Base-by-base conservation (phyloP, 805 yeast genomes). In the Myxozyma neotropica region DNA sequence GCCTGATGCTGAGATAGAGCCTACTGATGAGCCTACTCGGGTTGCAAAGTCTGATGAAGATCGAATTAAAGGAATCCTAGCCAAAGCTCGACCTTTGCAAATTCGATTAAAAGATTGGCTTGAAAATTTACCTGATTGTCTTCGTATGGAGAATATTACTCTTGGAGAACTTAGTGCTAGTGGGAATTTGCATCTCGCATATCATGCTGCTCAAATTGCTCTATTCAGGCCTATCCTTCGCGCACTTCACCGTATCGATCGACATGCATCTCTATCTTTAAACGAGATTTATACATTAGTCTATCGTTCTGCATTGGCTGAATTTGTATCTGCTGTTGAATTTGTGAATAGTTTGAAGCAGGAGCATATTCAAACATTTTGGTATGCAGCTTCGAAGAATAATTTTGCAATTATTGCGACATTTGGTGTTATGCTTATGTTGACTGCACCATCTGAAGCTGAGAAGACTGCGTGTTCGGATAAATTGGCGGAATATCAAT, bases 91-190 rank as follows among this genome's bases (percentile, higher is more conserved):
- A 46, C 59, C 59, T 1, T 49, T 68, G 19, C 70, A 67, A 43
- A 64, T 73, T 24, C 55, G 72, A 47, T 69, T 75, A 26, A 67
- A 73, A 35, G 68, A 69, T 27, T 75, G 79, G 77, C 69, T 70
- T 29, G 68, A 66, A 36, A 57, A 66, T 2, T 69, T 75, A 24
- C 78, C 78, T 1, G 67, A 63, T 17, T 57, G 66, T 13, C 58
- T 70, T 42, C 54, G 66, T 10, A 68, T 67, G 65, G 68, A 59
- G 36, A 56, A 60, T 31, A 58, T 53, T 24, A 67, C 65, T 23
- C 58, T 49, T 12, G 69, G 71, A 15, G 69, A 68, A 38, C 57
- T 67, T 7, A 67, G 68, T 17, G 64, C 67, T 1, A 63, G 59
- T 26, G 68, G 70, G 17, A 67, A 67, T 45, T 53, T 68, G 15